A percentile compares a stretch with the other conserved stretches of the same genome.
These are phyloP conservation scores for Hevea brasiliensis DNA, from an alignment of 345 rosid species.

Conservation along the genomic window DNA sequence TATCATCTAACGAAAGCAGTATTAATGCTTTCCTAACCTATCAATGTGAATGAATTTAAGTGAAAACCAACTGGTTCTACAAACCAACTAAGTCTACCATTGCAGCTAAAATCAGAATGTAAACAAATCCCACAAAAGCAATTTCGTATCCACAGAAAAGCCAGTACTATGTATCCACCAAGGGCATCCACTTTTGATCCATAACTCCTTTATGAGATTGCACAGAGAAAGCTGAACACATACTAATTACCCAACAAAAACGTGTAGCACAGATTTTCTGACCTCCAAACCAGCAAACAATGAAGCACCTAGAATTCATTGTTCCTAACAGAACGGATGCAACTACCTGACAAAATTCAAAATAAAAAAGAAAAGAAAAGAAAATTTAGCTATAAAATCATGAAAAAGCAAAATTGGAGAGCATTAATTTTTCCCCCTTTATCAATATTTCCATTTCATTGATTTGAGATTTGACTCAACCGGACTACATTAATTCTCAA, in stretches of 20 bases:
- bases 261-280: slow-evolving; percentile 44
- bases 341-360: slow-evolving; percentile 34
- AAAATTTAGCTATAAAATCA: background rate
- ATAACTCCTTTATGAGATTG: slow-evolving; percentile 35
- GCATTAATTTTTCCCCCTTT: background rate
- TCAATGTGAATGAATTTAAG: background rate
- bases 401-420: background rate
- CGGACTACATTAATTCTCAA: slow-evolving; percentile 3
- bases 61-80: background rate
- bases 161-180: slow-evolving; percentile 60
- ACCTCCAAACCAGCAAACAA: slow-evolving; percentile 46
- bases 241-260: slow-evolving; percentile 40
- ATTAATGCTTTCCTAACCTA: slow-evolving; percentile 21
- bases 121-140: slow-evolving; percentile 12
- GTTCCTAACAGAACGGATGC: slow-evolving; percentile 34
- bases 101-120: slow-evolving; percentile 2
- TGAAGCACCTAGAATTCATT: slow-evolving; percentile 44
- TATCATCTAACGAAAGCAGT: slow-evolving; percentile 8
- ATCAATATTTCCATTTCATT: background rate
- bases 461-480: background rate
- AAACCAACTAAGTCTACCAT: background rate
- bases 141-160: slow-evolving; percentile 10
- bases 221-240: slow-evolving; percentile 38
- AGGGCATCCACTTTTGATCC: slow-evolving; percentile 61
- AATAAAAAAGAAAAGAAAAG: background rate